phyloP scores from a whole-genome alignment of 108 stramenopile genomes.

The Chaetoceros muelleri region DNA sequence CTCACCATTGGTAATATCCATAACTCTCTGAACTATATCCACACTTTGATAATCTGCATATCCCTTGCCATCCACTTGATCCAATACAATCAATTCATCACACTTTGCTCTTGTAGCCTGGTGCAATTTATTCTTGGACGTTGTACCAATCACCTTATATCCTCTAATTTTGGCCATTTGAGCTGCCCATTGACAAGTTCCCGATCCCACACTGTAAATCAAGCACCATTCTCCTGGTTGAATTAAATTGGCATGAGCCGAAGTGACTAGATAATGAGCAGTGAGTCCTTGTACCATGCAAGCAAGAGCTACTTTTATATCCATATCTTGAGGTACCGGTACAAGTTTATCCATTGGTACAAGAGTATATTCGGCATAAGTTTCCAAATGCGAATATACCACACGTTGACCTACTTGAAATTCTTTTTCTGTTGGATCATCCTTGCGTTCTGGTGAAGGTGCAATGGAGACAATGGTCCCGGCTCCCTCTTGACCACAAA shows the following conservation, averaged over 20 bases:
- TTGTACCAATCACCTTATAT: conserved; percentile 46
- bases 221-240: conserved; percentile 42
- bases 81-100: conserved; percentile 51
- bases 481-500: conserved; percentile 65
- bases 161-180: conserved; percentile 55
- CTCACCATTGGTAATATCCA: conserved; percentile 43
- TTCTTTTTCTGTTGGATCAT: conserved; percentile 22
- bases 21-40: conserved; percentile 35
- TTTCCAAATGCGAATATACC: conserved; percentile 38
- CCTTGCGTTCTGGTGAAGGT: too few species aligned
- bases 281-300: conserved; percentile 54
- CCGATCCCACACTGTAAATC: conserved; percentile 48
- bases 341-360: conserved; percentile 32
- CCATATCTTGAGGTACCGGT: conserved; percentile 49
- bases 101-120: conserved; percentile 21
- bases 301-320: conserved; percentile 29
- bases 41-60: conserved; percentile 47
- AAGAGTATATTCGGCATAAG: conserved; percentile 49
- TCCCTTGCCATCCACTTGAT: conserved; percentile 35
- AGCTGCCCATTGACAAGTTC: conserved; percentile 55
- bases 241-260: conserved; percentile 32
- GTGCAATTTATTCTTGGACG: conserved; percentile 34
- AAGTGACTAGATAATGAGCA: conserved; percentile 39
- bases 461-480: conserved; percentile 43
- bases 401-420: conserved; percentile 40